Percentiles rank a stretch among this genome's conserved stretches.
phyloP scores from a whole-genome alignment of 805 yeast genomes.

The Candida sphagnicola region DNA sequence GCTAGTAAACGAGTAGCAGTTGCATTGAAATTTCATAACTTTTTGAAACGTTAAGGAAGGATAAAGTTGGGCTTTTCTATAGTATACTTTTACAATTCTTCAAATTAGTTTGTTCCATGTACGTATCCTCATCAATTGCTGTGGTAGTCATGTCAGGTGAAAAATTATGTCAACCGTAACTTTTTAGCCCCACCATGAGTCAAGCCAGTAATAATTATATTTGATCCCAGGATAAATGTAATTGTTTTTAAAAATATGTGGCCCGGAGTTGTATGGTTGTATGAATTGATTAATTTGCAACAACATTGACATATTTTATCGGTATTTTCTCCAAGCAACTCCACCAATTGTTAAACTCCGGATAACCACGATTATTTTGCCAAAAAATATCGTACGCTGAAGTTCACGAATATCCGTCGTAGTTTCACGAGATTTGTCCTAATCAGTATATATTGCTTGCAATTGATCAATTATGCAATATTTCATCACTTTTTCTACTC shows the following conservation, averaged over 20 bases:
- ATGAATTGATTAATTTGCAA: neutral
- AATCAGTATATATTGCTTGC: too few relatives aligned
- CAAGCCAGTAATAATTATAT: neutral
- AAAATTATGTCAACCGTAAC: constrained; percentile 2
- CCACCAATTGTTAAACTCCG: neutral
- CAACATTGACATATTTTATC: too few relatives aligned
- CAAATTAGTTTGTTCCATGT: neutral
- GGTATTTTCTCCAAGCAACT: neutral
- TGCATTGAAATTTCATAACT: neutral
- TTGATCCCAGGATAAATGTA: neutral
- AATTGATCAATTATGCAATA: too few relatives aligned
- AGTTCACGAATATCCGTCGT: too few relatives aligned
- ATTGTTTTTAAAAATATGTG: too few relatives aligned
- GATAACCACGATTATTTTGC: neutral
- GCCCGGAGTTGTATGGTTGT: neutral
- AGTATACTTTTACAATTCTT: neutral
- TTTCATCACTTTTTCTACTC: too few relatives aligned
- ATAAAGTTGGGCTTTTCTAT: neutral
- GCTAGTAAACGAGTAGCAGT: neutral
- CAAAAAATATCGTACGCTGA: too few relatives aligned
- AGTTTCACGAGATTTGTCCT: too few relatives aligned
- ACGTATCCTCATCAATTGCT: neutral
- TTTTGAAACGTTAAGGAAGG: neutral
- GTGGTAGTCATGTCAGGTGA: too few relatives aligned
- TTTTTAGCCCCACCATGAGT: constrained; percentile 1